Base-by-base conservation (phyloP, 495 filamentous ascomycete genomes). In the Apodospora peruviana region DNA sequence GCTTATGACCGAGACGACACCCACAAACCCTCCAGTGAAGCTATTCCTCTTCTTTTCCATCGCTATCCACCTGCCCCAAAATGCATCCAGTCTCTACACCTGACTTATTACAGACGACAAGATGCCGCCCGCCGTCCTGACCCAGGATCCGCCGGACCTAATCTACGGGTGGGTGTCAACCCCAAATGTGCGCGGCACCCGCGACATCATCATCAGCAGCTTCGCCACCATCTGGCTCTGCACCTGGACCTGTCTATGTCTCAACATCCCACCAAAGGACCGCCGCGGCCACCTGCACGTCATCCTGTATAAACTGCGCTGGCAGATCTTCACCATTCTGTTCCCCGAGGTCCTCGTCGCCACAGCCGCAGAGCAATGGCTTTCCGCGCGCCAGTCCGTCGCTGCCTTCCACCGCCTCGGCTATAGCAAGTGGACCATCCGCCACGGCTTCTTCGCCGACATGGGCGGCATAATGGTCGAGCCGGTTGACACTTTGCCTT, bases 391-490 rank as follows among this genome's bases (percentile, higher is more conserved):
- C 5, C 35, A 24, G 17, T 29, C 23, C 7, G 45, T 47, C 45
- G 19, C 20, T 4, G 19, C 3, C 32, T 47, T 47, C 35, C 8
- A 22, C 20, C n/a, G 25, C 5, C 20, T 40, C 16, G 45, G 45
- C 20, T 16, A 22, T 10, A 14, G 2, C 17, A 9, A 17, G 8
- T 39, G 35, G 35, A 12, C 45, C 38, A 10, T 19, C 5, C 8
- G 35, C 12, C 45, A 47, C 16, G 45, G 23, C 35, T 47, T 47
- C 35, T 40, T 47, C 20, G 45, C 35, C 22, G 45, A 47, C 16
- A 47, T 47, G 45, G 45, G 45, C 5, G 27, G 27, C 14, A 7
- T 32, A 7, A 14, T 32, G 7, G 7, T 22, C 24, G 14, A 46
- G 32, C 24, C 25, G 32, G 14, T 18, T 19, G 43, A 19, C 4